phyloP scores from a whole-genome alignment of 306 rosid species.

The Dryas octopetala region DNA sequence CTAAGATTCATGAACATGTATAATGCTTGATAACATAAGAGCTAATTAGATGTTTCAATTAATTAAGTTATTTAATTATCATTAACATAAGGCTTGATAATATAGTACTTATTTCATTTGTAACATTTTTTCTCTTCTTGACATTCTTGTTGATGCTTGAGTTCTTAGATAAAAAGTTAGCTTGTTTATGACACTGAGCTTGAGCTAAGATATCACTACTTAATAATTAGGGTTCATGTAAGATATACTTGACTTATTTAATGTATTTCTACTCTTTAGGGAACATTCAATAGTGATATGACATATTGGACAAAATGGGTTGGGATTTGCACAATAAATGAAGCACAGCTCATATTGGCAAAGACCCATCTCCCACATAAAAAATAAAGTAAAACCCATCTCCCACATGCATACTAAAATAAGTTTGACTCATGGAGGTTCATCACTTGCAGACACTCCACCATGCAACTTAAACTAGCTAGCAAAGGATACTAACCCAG shows the following conservation, averaged over 20 bases:
- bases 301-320: slow-evolving; percentile 8
- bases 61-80: too few relatives aligned
- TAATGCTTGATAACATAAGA: background rate
- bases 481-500: background rate
- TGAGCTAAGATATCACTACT: background rate
- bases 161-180: too few relatives aligned
- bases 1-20: background rate
- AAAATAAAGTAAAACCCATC: slow-evolving; percentile 1
- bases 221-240: background rate
- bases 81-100: too few relatives aligned
- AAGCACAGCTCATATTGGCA: slow-evolving; percentile 3
- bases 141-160: too few relatives aligned
- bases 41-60: background rate
- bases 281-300: slow-evolving; percentile 15
- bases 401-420: background rate
- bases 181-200: background rate
- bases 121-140: too few relatives aligned
- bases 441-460: background rate
- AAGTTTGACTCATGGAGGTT: background rate
- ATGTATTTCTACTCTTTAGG: slow-evolving; percentile 16
- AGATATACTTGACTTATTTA: background rate
- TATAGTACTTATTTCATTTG: too few relatives aligned
- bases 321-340: slow-evolving; percentile 5
- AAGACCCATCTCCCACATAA: slow-evolving; percentile 12
- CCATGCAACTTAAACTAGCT: background rate